These are phyloP conservation scores for Ramularia collo-cygni DNA, from an alignment of 2,329 filamentous ascomycete genomes.

Conservation along the genomic window DNA sequence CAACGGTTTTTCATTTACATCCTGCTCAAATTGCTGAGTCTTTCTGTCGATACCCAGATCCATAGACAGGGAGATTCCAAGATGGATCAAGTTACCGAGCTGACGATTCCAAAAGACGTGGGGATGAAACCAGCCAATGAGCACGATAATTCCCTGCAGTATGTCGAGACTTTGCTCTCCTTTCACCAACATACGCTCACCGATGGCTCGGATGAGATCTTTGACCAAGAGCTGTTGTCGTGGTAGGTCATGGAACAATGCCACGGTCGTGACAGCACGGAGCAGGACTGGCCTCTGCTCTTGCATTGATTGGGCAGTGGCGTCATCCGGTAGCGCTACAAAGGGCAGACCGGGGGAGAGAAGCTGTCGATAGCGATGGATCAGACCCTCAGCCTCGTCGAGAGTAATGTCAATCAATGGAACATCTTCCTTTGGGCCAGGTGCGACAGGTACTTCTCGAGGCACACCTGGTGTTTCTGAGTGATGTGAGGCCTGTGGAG, in stretches of 20 bases:
- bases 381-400: conserved; percentile 22
- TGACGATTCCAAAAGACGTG: conserved; percentile 28
- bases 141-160: conserved; percentile 22
- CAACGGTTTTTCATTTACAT: conserved; percentile 13
- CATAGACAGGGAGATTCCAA: conserved; percentile 23
- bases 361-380: conserved; percentile 23
- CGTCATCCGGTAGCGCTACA: conserved; percentile 18
- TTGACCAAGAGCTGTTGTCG: conserved; percentile 23
- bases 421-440: not conserved
- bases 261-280: conserved; percentile 25
- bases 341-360: conserved; percentile 25
- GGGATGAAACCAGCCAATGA: conserved; percentile 19
- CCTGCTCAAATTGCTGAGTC: conserved; percentile 7
- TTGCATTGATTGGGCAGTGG: conserved; percentile 19
- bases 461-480: no score
- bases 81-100: conserved; percentile 23
- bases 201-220: conserved; percentile 25
- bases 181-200: conserved; percentile 25
- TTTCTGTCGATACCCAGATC: conserved; percentile 25
- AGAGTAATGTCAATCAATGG: conserved; percentile 14
- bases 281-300: conserved; percentile 24
- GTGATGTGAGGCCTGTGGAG: no score
- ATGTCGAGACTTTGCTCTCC: conserved; percentile 26
- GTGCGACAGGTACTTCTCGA: no score
- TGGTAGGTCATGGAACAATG: conserved; percentile 24